Evolutionary conservation across 1,139 yeast genomes (phyloP).

Genomic region (Suhomyces guaymorum): DNA sequence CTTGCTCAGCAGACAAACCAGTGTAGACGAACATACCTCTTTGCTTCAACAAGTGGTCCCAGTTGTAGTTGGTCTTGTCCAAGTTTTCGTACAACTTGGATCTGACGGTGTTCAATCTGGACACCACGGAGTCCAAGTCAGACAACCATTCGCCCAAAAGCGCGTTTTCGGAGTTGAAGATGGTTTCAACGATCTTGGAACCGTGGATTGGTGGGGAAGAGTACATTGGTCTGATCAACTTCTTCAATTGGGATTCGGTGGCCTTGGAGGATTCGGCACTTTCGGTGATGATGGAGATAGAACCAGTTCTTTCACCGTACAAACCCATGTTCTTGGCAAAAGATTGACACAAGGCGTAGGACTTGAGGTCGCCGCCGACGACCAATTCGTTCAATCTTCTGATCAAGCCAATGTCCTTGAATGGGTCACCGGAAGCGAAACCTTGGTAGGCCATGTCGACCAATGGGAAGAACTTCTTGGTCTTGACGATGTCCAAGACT

Average conservation of each 20-base stretch:
- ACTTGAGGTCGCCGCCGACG: constrained; percentile 47
- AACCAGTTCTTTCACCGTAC: constrained; percentile 94
- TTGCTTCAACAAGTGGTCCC: constrained; percentile 87
- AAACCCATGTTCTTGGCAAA: constrained; percentile 97
- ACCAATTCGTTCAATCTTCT: constrained; percentile 53
- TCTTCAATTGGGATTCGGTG: constrained; percentile 77
- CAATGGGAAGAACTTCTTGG: constrained; percentile 64
- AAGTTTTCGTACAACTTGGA: constrained; percentile 58
- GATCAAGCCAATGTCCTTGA: constrained; percentile 48
- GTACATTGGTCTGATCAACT: constrained; percentile 80
- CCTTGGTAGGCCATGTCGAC: constrained; percentile 96
- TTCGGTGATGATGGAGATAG: constrained; percentile 65
- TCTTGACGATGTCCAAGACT: constrained; percentile 60
- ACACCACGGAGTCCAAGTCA: constrained; percentile 73
- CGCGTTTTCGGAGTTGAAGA: constrained; percentile 56
- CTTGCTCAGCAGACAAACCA: constrained; percentile 73
- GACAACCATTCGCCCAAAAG: constrained; percentile 73
- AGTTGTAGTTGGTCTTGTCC: constrained; percentile 58
- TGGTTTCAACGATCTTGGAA: constrained; percentile 78
- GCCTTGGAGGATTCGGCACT: constrained; percentile 44
- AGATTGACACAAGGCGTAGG: constrained; percentile 78
- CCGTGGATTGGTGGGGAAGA: constrained; percentile 97
- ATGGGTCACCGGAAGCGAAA: constrained; percentile 72
- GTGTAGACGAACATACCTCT: constrained; percentile 98
- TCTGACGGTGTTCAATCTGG: constrained; percentile 77